phyloP scores from a whole-genome alignment of 108 stramenopile species.

The Parietichytrium sp. region DNA sequence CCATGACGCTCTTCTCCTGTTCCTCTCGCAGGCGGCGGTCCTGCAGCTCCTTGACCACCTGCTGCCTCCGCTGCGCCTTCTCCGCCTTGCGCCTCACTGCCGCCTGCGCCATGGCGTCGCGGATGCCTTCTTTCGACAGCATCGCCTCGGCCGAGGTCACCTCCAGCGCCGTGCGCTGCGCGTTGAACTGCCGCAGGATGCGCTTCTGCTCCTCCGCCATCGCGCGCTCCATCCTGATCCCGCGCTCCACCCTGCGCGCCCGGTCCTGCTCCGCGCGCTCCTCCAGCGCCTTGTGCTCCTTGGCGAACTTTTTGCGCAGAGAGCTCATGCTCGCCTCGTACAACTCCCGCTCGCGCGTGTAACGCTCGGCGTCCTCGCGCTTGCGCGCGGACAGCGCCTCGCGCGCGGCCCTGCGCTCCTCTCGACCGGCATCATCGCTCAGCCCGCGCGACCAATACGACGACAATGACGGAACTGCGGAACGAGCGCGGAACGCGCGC shows the following conservation, averaged over 20 bases:
- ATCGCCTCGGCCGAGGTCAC: not conserved
- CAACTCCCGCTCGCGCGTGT: constrained; percentile 20
- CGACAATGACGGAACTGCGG: not conserved
- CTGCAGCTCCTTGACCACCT: constrained; percentile 18
- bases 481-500: not conserved
- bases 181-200: not conserved
- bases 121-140: not conserved
- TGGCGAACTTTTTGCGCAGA: not conserved
- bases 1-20: not conserved
- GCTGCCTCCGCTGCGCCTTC: not conserved
- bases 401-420: not conserved
- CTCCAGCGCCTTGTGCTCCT: not conserved
- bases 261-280: not conserved
- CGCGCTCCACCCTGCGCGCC: not conserved
- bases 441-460: not conserved
- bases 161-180: not conserved
- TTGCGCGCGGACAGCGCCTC: not conserved
- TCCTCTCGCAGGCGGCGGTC: not conserved
- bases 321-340: not conserved
- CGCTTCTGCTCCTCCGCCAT: not conserved
- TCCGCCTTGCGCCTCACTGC: not conserved
- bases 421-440: not conserved
- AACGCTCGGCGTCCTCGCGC: not conserved
- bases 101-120: too few species aligned
- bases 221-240: not conserved